Conservation (phyloP, 2,329 filamentous ascomycete genomes). For the Pseudogymnoascus sp. region DNA sequence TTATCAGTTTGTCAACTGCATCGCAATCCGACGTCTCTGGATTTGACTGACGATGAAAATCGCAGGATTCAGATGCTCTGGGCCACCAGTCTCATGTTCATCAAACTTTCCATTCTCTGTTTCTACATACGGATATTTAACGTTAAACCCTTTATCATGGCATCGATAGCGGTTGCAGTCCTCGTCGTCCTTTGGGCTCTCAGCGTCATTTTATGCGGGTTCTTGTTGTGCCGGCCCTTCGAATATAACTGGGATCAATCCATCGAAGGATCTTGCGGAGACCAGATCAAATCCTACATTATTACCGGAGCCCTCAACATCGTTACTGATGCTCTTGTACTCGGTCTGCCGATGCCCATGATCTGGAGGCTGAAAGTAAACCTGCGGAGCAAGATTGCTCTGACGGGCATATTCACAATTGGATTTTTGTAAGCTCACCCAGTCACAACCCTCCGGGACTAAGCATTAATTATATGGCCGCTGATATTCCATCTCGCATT, state of each 20-base stretch:
- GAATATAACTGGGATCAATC: constrained; percentile 22
- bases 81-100: constrained; percentile 29
- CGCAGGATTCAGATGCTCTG: constrained; percentile 21
- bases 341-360: constrained; percentile 40
- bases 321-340: constrained; percentile 38
- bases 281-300: constrained; percentile 33
- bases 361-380: constrained; percentile 39
- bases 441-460: neutral
- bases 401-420: constrained; percentile 37
- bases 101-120: constrained; percentile 35
- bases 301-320: constrained; percentile 38
- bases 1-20: neutral
- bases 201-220: constrained; percentile 15
- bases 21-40: neutral
- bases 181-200: constrained; percentile 27
- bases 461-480: neutral
- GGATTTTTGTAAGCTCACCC: constrained; percentile 35
- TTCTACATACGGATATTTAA: constrained; percentile 38
- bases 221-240: constrained; percentile 25
- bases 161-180: constrained; percentile 26
- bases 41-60: neutral
- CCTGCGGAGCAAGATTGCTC: constrained; percentile 32
- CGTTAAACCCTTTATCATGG: constrained; percentile 25
- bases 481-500: neutral
- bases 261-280: constrained; percentile 29